Evolutionary conservation across 805 yeast genomes (phyloP).

Genomic region (Priceomyces melissophilus): DNA sequence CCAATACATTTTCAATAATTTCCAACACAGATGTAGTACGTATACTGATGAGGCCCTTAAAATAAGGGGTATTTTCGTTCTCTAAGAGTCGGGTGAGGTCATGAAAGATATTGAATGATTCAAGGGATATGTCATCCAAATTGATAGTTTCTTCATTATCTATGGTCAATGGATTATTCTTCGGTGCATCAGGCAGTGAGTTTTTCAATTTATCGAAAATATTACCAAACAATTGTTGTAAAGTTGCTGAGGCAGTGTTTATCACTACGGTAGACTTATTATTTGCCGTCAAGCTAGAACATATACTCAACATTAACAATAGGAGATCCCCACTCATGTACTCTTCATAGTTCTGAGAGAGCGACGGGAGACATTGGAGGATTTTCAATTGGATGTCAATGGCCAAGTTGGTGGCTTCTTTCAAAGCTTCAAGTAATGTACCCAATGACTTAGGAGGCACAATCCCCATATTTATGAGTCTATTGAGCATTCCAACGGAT

Average conservation of each 20-base stretch:
- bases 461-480: conserved; percentile 50
- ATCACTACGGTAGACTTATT: conserved; percentile 73
- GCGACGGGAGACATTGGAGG: conserved; percentile 74
- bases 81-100: conserved; percentile 73
- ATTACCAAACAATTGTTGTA: conserved; percentile 77
- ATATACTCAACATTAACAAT: conserved; percentile 58
- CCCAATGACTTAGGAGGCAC: conserved; percentile 53
- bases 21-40: conserved; percentile 71
- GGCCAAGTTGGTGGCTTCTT: conserved; percentile 71
- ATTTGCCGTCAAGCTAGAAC: conserved; percentile 66
- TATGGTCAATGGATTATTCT: conserved; percentile 19
- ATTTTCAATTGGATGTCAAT: conserved; percentile 83
- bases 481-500: conserved; percentile 69
- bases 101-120: conserved; percentile 64
- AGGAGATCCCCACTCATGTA: conserved; percentile 55
- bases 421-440: conserved; percentile 61
- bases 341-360: conserved; percentile 61
- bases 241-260: conserved; percentile 90
- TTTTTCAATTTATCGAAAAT: conserved; percentile 65
- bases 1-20: conserved; percentile 72
- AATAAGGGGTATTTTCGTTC: conserved; percentile 50
- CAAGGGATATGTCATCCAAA: conserved; percentile 56
- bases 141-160: conserved; percentile 43
- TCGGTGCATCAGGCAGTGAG: conserved; percentile 2
- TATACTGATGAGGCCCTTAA: conserved; percentile 52